phyloP scores from a whole-genome alignment of 768 basidiomycete species.

The Mycena filopes region DNA sequence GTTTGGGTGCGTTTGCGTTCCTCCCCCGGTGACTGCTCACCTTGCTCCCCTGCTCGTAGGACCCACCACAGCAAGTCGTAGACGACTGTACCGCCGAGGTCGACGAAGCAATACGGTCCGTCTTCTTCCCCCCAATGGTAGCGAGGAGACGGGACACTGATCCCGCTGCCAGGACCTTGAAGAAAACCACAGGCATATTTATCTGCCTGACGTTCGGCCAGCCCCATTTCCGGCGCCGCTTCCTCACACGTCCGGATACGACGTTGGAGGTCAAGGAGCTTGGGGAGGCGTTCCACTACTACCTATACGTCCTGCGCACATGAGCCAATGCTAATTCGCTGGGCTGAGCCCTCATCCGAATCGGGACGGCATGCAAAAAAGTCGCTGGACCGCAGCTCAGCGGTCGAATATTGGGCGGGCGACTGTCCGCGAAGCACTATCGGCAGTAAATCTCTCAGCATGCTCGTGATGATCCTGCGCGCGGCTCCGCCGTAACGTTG shows the following conservation, averaged over 20 bases:
- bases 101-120: conserved; percentile 75
- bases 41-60: conserved; percentile 52
- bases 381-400: too few species aligned
- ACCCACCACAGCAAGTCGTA: conserved; percentile 78
- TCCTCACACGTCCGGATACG: conserved; percentile 63
- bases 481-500: too few species aligned
- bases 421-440: too few species aligned
- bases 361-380: too few species aligned
- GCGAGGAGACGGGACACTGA: background rate
- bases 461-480: too few species aligned
- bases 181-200: conserved; percentile 67
- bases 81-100: conserved; percentile 81
- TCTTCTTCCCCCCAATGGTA: background rate
- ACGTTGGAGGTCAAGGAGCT: conserved; percentile 74
- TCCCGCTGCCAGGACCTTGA: conserved; percentile 62
- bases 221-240: conserved; percentile 85
- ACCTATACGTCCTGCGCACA: conserved; percentile 74
- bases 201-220: conserved; percentile 90
- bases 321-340: too few species aligned
- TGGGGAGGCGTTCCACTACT: conserved; percentile 88
- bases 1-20: conserved; percentile 69
- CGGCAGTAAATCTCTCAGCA: too few species aligned
- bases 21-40: conserved; percentile 1
- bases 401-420: too few species aligned
- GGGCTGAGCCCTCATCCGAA: too few species aligned